Percentiles rank a stretch among this genome's conserved stretches.
Evolutionary conservation across 148 eudicot species (phyloP).

Genomic region (Rheum nobile): DNA sequence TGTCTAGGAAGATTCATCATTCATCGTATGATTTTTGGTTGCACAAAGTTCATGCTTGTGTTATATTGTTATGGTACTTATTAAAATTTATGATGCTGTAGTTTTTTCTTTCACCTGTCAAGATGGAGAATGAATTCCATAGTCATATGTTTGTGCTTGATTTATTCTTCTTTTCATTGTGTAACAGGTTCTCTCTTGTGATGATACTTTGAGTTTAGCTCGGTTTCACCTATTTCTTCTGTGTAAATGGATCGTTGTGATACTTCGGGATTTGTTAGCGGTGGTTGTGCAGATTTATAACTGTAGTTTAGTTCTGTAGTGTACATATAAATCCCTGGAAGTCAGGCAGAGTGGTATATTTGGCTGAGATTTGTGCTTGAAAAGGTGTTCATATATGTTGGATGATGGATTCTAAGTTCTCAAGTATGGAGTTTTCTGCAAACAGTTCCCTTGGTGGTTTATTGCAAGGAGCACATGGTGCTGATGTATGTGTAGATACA

Average conservation of each 20-base stretch:
- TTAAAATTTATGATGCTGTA: not conserved
- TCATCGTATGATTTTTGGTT: not conserved
- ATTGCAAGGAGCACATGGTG: constrained; percentile 25
- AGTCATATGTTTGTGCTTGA: not conserved
- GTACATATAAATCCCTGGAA: constrained; percentile 45
- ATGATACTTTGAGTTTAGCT: not conserved
- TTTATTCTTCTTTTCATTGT: not conserved
- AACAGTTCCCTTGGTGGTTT: constrained; percentile 31
- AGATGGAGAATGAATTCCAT: not conserved
- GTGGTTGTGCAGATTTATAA: constrained; percentile 59
- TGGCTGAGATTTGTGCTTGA: constrained; percentile 31
- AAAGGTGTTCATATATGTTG: constrained; percentile 20
- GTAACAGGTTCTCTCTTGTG: not conserved
- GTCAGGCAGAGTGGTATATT: constrained; percentile 61
- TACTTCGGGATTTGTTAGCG: constrained; percentile 97
- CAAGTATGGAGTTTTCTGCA: constrained; percentile 28
- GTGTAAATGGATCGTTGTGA: constrained; percentile 82
- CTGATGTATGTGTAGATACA: constrained; percentile 42
- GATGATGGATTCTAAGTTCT: constrained; percentile 58
- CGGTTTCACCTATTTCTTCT: not conserved
- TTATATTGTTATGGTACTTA: not conserved
- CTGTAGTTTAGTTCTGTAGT: constrained; percentile 37
- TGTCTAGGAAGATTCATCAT: not conserved
- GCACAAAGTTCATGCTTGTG: not conserved
- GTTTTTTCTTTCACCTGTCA: not conserved